Base-by-base conservation (phyloP, 352 stramenopile species). In the Globisporangium rhizosaccharum region DNA sequence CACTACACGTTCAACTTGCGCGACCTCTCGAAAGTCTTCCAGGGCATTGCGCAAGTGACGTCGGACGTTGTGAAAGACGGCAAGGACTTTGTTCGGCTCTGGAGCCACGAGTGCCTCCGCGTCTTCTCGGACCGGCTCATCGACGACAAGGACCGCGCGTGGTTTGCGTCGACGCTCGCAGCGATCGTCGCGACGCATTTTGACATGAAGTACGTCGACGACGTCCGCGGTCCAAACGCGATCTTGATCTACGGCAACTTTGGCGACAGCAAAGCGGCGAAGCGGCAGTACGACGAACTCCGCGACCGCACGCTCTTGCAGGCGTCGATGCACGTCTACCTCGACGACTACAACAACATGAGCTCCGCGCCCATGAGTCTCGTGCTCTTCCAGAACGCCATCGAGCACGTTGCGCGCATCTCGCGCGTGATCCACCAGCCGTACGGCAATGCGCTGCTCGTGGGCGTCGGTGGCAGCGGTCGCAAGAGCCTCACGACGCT, bases 291-390 rank as follows among this genome's bases (percentile, higher is more conserved):
- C 66, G 70, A 82, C 11, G 88, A 98, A 68, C 71, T 98, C 2
- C 76, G 74, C 1, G 89, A 98, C 67, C 85, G 87, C 6, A 69
- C 72, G 1, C 46, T 79, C 53, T 68, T 98, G 0, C 75, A 92
- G 26, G 73, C 79, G 44, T 80, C 84, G 8, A 97, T 98, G 93
- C 75, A 86, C 20, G 75, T 92, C 37, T 98, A 97, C 61, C 72
- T 98, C 10, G 85, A 97, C 26, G 95, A 98, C 60, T 98, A 97
- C 73, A 98, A 98, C 75, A 96, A 96, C 63, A 97, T 97, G 74
- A 96, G 83, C 56, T 84, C 88, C 2, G 92, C 93, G 37, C 91
- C 88, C 1, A 98, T 98, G 94, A 82, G 82, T 9, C 74, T 98
- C 20, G 94, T 98, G 53, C 73, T 98, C 9, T 98, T 98, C 62